Conservation (phyloP, 441 rosid species). For the Isatis lusitanica region DNA sequence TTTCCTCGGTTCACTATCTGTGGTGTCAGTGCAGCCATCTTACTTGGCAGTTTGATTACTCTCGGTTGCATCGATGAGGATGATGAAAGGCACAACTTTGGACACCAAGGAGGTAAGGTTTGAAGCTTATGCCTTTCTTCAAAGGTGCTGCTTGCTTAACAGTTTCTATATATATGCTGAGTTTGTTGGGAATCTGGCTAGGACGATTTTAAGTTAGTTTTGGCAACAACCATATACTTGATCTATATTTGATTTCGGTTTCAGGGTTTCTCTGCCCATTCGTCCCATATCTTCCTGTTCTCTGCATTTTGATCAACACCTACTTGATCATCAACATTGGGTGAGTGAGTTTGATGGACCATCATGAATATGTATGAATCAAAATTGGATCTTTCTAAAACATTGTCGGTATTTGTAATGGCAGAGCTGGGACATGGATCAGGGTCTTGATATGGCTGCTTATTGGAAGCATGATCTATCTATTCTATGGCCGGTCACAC, state of each 20-base stretch:
- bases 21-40: conserved; percentile 55
- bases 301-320: conserved; percentile 68
- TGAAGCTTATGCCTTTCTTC: not conserved
- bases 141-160: not conserved
- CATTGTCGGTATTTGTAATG: not conserved
- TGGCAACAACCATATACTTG: not conserved
- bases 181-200: conserved; percentile 1
- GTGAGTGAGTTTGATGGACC: conserved; percentile 42
- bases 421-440: conserved; percentile 70
- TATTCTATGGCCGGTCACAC: conserved; percentile 60
- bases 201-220: not conserved
- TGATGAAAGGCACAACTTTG: conserved; percentile 69
- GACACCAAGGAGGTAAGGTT: conserved; percentile 65
- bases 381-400: conserved; percentile 16
- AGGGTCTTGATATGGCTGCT: conserved; percentile 69
- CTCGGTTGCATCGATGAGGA: conserved; percentile 69
- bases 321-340: conserved; percentile 68
- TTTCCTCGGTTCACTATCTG: conserved; percentile 51
- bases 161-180: not conserved
- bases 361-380: not conserved
- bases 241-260: not conserved
- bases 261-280: conserved; percentile 74
- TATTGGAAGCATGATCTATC: conserved; percentile 55
- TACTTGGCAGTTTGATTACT: conserved; percentile 61
- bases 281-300: conserved; percentile 66